Evolutionary conservation across 768 basidiomycete species (phyloP).

Genomic region (Clitopilus hobsonii): DNA sequence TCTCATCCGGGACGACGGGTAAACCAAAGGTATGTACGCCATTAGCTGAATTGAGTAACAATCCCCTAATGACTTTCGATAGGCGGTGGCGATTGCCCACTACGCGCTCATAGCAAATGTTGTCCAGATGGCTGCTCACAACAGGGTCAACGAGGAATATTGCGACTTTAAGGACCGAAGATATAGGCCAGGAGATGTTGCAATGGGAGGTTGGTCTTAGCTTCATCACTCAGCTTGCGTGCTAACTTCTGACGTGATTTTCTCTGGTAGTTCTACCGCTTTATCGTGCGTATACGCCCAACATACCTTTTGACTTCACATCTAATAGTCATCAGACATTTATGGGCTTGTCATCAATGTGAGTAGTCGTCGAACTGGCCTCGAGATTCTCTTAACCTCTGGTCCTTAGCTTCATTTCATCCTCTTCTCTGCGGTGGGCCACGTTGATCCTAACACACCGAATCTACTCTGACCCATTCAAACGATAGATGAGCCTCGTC

Average conservation of each 20-base stretch:
- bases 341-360: slow-evolving; percentile 64
- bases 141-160: slow-evolving; percentile 42
- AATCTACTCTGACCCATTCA: neutral
- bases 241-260: neutral
- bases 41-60: neutral
- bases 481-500: slow-evolving; percentile 43
- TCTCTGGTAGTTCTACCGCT: slow-evolving; percentile 47
- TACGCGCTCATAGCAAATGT: slow-evolving; percentile 56
- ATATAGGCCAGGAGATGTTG: slow-evolving; percentile 57
- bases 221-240: neutral
- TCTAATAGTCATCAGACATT: slow-evolving; percentile 38
- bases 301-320: neutral
- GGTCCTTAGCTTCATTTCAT: slow-evolving; percentile 47
- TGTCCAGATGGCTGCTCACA: slow-evolving; percentile 54
- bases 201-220: slow-evolving; percentile 45
- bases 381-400: neutral
- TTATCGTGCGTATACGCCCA: slow-evolving; percentile 41
- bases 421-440: slow-evolving; percentile 49
- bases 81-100: slow-evolving; percentile 63
- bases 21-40: slow-evolving; percentile 51
- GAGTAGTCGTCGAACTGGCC: slow-evolving; percentile 10
- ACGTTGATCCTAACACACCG: neutral
- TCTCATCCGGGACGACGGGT: slow-evolving; percentile 74
- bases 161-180: slow-evolving; percentile 41
- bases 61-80: neutral